Base-by-base conservation (phyloP, 345 rosid species). In the Ricinus communis region DNA sequence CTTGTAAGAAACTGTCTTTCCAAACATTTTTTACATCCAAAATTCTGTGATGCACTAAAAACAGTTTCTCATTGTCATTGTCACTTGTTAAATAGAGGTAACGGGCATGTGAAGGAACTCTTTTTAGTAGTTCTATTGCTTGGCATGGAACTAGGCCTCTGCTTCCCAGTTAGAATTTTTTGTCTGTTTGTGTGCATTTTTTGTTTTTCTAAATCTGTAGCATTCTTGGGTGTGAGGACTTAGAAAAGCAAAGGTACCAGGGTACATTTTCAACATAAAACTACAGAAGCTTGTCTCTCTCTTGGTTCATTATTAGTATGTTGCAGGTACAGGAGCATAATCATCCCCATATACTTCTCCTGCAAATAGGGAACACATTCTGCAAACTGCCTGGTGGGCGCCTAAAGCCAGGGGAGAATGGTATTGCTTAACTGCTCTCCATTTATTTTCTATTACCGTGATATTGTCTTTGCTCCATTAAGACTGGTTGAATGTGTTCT, bases 351-450 rank as follows among this genome's bases (percentile, higher is more conserved):
- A 93, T 96, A 80, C 96, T 96, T 68, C 96, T 96, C 51, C 89
- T 96, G 74, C 97, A 96, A 83, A 90, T 91, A 64, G 99, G 99
- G 47, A 90, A 89, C 80, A 93, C 98, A 45, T 93, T 96, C 85
- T 91, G 98, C 85, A 96, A 96, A 83, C 98, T 96, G 82, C 98
- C 97, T 27, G 99, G 99, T 67, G 98, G 98, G 3, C 95, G 98
- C 50, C 71, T 96, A 74, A 96, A 87, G 86, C 96, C 97, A 63
- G 98, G 98, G 75, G 99, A 96, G 77, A 93, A 93, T 76, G 99
- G 99, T 93, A 86, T 66, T 24, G 54, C 47, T 49, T 69, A 50
- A 45, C 36, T 14, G 47, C 31, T 24, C 38, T 8, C 2, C 30
- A 5, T 14, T 16, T 36, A 24, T 38, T 27, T 16, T 24, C 19